Evolutionary conservation across 305 asterid genomes (phyloP).

Genomic region (Petunia hybrid): DNA sequence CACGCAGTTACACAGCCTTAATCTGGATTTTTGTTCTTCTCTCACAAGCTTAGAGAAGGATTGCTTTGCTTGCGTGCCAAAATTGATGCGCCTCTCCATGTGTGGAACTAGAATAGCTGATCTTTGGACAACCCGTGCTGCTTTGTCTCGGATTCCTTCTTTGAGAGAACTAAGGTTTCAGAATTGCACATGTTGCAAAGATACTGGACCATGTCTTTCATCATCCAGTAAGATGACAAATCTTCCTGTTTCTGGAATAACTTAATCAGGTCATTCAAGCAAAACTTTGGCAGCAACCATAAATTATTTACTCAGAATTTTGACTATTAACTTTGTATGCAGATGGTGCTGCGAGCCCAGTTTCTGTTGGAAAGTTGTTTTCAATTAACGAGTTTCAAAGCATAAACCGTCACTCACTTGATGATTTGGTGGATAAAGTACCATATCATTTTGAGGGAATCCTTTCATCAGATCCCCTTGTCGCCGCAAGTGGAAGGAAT

Average conservation of each 20-base stretch:
- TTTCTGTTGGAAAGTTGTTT: slow-evolving; percentile 29
- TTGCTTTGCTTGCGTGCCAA: slow-evolving; percentile 46
- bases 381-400: background rate
- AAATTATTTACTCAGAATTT: slow-evolving; percentile 13
- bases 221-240: slow-evolving; percentile 36
- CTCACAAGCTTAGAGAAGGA: slow-evolving; percentile 40
- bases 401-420: slow-evolving; percentile 26
- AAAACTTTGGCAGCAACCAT: slow-evolving; percentile 20
- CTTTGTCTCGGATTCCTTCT: slow-evolving; percentile 42
- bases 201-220: slow-evolving; percentile 43
- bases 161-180: slow-evolving; percentile 48
- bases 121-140: slow-evolving; percentile 43
- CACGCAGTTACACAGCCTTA: slow-evolving; percentile 42
- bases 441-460: slow-evolving; percentile 14
- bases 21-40: slow-evolving; percentile 48
- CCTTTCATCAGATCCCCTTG: slow-evolving; percentile 25
- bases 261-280: slow-evolving; percentile 30
- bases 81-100: slow-evolving; percentile 38
- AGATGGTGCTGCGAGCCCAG: slow-evolving; percentile 29
- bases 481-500: slow-evolving; percentile 23
- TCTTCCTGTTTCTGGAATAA: slow-evolving; percentile 32
- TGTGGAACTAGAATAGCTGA: slow-evolving; percentile 47
- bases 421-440: slow-evolving; percentile 21
- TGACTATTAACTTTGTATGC: slow-evolving; percentile 5
- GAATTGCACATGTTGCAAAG: slow-evolving; percentile 40